phyloP scores from a whole-genome alignment of 495 filamentous ascomycete species.

The Thozetella sp. region DNA sequence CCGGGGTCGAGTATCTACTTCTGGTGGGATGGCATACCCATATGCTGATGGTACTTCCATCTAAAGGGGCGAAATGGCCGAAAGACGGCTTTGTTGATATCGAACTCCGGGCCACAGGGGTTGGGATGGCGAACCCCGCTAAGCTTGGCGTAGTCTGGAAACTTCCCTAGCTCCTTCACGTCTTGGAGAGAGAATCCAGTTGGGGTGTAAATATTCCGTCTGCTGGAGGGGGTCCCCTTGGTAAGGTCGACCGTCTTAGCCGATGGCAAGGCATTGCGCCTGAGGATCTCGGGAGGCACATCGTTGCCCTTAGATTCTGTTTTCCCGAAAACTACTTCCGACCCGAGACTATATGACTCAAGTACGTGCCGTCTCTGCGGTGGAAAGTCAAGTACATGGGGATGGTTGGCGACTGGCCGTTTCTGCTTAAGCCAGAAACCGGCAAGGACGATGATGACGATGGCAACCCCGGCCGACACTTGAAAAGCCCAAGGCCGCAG shows the following conservation, averaged over 20 bases:
- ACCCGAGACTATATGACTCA: no score
- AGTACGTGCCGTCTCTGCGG: constrained; percentile 45
- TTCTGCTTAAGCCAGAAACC: not conserved
- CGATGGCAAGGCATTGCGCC: constrained; percentile 12
- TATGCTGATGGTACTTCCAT: constrained; percentile 91
- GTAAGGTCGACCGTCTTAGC: constrained; percentile 11
- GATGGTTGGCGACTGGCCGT: not conserved
- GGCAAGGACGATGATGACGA: not conserved
- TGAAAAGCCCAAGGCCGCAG: no score
- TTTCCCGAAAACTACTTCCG: no score
- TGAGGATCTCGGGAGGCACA: constrained; percentile 7
- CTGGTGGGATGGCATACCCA: constrained; percentile 66
- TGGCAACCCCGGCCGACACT: no score
- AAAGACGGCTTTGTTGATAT: constrained; percentile 65
- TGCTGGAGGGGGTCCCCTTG: constrained; percentile 8
- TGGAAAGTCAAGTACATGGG: constrained; percentile 16
- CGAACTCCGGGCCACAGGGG: constrained; percentile 61
- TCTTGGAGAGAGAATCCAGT: constrained; percentile 65
- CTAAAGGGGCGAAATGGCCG: constrained; percentile 80
- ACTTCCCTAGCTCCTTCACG: constrained; percentile 73
- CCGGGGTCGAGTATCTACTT: constrained; percentile 7
- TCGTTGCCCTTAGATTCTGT: constrained; percentile 1
- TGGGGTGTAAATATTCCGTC: constrained; percentile 23
- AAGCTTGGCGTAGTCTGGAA: constrained; percentile 79
- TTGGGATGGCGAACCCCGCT: constrained; percentile 78